Evolutionary conservation across 441 rosid species (phyloP), one percentile per base, ranked within the genome.

Genomic region (Adansonia gregorii): DNA sequence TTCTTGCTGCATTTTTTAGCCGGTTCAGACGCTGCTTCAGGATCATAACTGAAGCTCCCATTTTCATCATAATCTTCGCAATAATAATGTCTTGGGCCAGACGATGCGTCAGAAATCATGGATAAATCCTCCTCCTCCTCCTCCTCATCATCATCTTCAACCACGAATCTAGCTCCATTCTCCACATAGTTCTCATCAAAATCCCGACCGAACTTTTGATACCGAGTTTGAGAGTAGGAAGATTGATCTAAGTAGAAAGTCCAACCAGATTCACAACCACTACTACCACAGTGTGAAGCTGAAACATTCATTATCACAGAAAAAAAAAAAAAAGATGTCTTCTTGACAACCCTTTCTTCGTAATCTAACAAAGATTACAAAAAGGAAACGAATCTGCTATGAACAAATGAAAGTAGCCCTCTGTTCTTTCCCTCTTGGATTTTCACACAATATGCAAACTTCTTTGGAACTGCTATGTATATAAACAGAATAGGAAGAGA

Each of bases 221-320:
- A 76, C 11, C 82, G 78, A 24, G 80, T 74, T 65, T 71, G 76
- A 7, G 90, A 82, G 73, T 58, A 24, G 67, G 87, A 88, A 60
- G 97, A 89, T 65, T 94, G 90, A 74, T 88, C 87, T 24, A 94
- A 86, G 86, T 94, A 94, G 74, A 78, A 58, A 59, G 98, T 94
- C 98, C 98, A 94, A 43, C 97, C 92, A 71, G 98, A 94, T 74
- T 94, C 94, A 59, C 96, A 92, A 6, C 88, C 95, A 61, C 91
- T 84, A 61, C 91, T 84, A 12, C 92, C 85, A 63, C 87, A 84
- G 45, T 83, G 87, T 56, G 97, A 87, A 79, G 85, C 84, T 58
- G 97, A 82, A 61, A 85, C 46, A 77, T 90, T 84, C 95, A 89
- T 91, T 75, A 5, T 75, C 79, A 17, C 73, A 43, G n/a, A 35